Evolutionary conservation across 495 filamentous ascomycete species (phyloP), one percentile per base, ranked within the genome.

Genomic region (Acidomyces sp.): DNA sequence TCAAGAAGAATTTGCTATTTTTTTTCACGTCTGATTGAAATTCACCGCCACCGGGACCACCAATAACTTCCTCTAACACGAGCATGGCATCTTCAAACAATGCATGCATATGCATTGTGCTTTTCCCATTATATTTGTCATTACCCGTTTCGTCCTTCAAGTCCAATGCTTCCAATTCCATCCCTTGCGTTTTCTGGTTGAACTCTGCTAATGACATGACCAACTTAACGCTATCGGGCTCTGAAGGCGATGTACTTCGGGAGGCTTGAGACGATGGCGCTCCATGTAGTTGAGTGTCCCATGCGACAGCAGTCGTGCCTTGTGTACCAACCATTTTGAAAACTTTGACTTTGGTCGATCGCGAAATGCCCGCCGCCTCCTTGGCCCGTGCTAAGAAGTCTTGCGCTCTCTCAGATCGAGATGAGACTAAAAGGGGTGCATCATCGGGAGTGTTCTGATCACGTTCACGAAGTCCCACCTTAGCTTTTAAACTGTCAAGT

Each of bases 331-430:
- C 57, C 12, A 90, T 62, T 45, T 76, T 70, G 84, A 85, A 94
- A 6, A 87, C 62, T 13, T 80, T 78, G 21, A 93, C 80, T 51
- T 85, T 93, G 24, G 67, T 76, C 6, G 71, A 62, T 38, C 74
- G 46, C 13, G 81, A 70, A 41, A 93, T 75, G 12, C 69, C 66
- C 4, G 69, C 62, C 31, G 73, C 59, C 20, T 56, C 53, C 62
- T 96, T 96, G 22, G 74, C 72, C 31, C 75, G 66, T 53, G 68
- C 77, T 24, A 96, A 49, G 55, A 94, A 94, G 11, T 71, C 66
- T 51, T 82, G 70, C 45, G 77, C 84, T 12, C 60, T 64, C 17
- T 69, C 72, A 19, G 72, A 72, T 42, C 78, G 71, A 47, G 80
- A 86, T 11, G 78, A 74, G 21, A 88, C 67, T 13, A 84, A 55